These are phyloP conservation scores for Postia placenta DNA, from an alignment of 768 basidiomycete genomes.

Conservation along the genomic window DNA sequence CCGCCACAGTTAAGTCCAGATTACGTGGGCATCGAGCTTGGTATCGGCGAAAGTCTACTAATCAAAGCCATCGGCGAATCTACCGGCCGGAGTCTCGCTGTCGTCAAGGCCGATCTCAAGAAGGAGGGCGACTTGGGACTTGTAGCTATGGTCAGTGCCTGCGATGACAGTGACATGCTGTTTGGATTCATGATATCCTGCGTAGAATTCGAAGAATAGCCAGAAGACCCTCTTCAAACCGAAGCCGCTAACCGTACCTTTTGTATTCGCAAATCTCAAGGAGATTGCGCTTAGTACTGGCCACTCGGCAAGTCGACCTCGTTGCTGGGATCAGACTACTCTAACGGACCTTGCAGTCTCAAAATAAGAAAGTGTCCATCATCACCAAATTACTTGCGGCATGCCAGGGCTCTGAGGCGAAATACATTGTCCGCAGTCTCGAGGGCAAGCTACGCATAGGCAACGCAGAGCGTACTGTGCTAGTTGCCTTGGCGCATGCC, in stretches of 20 bases:
- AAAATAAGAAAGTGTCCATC: slow-evolving; percentile 90
- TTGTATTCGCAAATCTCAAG: slow-evolving; percentile 83
- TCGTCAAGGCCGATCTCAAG: slow-evolving; percentile 89
- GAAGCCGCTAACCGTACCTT: slow-evolving; percentile 81
- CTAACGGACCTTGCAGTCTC: slow-evolving; percentile 51
- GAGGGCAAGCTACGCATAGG: slow-evolving; percentile 98
- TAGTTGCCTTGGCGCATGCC: slow-evolving; percentile 92
- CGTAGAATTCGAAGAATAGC: slow-evolving; percentile 84
- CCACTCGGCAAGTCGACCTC: slow-evolving; percentile 53
- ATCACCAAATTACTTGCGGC: slow-evolving; percentile 92
- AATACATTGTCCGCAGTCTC: slow-evolving; percentile 91
- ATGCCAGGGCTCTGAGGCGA: slow-evolving; percentile 88
- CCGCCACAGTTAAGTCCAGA: slow-evolving; percentile 78
- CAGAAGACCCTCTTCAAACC: slow-evolving; percentile 95
- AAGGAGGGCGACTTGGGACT: slow-evolving; percentile 93
- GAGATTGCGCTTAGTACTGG: slow-evolving; percentile 88
- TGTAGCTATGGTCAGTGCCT: slow-evolving; percentile 78
- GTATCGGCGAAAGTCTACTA: slow-evolving; percentile 91
- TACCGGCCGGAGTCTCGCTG: slow-evolving; percentile 77
- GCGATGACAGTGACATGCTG: neutral
- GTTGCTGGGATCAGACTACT: neutral
- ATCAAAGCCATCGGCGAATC: slow-evolving; percentile 95
- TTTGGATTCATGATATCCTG: neutral
- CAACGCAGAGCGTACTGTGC: slow-evolving; percentile 92
- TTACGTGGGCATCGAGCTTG: slow-evolving; percentile 91